These are phyloP conservation scores for Penicillium silybi DNA, from an alignment of 495 filamentous ascomycete species.

Conservation along the genomic window DNA sequence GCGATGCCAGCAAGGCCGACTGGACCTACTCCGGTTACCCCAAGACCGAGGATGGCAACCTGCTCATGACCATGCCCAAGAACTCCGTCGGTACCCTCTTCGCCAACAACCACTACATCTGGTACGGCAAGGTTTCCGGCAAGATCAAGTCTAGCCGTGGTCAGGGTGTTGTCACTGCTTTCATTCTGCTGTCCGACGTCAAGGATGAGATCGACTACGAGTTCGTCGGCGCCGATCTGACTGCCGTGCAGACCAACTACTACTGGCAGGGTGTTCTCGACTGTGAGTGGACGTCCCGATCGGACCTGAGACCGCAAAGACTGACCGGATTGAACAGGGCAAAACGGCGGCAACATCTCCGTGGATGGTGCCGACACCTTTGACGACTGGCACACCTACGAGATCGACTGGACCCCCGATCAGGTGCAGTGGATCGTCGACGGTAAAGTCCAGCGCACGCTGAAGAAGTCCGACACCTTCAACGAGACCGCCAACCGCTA, in stretches of 20 bases:
- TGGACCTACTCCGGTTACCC: slow-evolving; percentile 86
- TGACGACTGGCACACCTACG: slow-evolving; percentile 80
- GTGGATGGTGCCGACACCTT: slow-evolving; percentile 64
- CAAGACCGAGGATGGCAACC: slow-evolving; percentile 50
- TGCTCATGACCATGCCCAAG: slow-evolving; percentile 85
- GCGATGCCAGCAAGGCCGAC: slow-evolving; percentile 69
- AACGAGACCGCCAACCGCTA: slow-evolving; percentile 79
- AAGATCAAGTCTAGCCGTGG: slow-evolving; percentile 83
- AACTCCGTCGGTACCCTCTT: slow-evolving; percentile 82
- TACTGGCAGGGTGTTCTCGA: slow-evolving; percentile 93
- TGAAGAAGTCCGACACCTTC: slow-evolving; percentile 74
- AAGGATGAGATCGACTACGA: slow-evolving; percentile 99
- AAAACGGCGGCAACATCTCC: slow-evolving; percentile 67
- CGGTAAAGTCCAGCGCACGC: slow-evolving; percentile 65
- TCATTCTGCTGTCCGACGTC: slow-evolving; percentile 89
- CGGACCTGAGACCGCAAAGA: not conserved
- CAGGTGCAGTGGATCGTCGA: slow-evolving; percentile 81
- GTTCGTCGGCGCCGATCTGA: slow-evolving; percentile 78
- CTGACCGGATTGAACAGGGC: slow-evolving; percentile 47
- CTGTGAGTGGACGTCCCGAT: slow-evolving; percentile 57
- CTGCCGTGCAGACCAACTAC: slow-evolving; percentile 84
- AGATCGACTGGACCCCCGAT: slow-evolving; percentile 89
- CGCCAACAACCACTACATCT: slow-evolving; percentile 84
- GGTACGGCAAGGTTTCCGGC: slow-evolving; percentile 92
- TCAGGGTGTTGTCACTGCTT: slow-evolving; percentile 86